Evolutionary conservation across 2,329 filamentous ascomycete species (phyloP), one percentile per base, ranked within the genome.

Genomic region (Diaporthe nobilis): DNA sequence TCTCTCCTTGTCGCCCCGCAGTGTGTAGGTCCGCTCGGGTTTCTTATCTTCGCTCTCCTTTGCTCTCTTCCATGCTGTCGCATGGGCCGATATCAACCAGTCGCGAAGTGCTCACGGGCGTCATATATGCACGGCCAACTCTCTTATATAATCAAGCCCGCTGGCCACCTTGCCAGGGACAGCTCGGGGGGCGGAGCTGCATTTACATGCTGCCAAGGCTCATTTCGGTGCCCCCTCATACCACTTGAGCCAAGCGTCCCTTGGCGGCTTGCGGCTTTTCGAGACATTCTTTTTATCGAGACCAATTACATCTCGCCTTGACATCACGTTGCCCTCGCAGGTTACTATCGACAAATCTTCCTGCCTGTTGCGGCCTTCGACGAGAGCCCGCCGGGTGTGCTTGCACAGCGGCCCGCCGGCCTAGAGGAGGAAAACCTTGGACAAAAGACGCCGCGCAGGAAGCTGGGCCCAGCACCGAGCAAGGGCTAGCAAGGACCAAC

Each of bases 301-400:
- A 25, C 65, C 65, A 70, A 70, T 55, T 49, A 55, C 15, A 49
- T 39, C 31, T 15, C 65, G 49, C 34, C 42, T 31, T 70, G 49
- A 55, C 49, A 70, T 70, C 65, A 70, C 65, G 65, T 70, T 70
- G 47, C 65, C 17, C 65, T 25, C 47, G 31, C 47, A 55, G 49
- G 34, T 55, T 31, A 55, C 65, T 34, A 39, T 55, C 65, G 65
- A 53, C 47, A 39, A 39, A 6, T 20, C 47, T 53, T 68, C 65
- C 47, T 53, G 25, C 65, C 47, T 53, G 7, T 53, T 37, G 47
- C 47, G 47, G 47, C 47, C 22, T 28, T 28, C 34, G 4, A 37
- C 65, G 47, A 39, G 31, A 68, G n/a, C 22, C 63, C 47, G 49
- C 63, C 28, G 28, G 20, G 31, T n/a, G 47, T 53, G 65, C 65